Percentiles rank a stretch among this genome's conserved stretches.
Conservation (phyloP, 2,329 filamentous ascomycete genomes). For the Chaetomiaceae sp. region DNA sequence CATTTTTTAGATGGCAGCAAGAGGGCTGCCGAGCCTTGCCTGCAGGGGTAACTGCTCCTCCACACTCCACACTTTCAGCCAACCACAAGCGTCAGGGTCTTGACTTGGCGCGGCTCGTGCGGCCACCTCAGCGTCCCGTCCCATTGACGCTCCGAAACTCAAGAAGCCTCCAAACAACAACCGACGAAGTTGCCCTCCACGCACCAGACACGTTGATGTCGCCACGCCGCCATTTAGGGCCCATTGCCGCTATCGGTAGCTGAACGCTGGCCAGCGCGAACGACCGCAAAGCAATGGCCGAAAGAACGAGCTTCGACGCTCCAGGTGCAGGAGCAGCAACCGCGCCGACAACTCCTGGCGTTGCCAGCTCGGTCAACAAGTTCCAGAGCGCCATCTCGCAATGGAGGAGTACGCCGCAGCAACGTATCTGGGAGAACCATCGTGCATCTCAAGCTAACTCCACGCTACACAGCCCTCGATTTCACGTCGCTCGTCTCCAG, state of each 20-base stretch:
- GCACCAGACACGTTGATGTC: constrained; percentile 9
- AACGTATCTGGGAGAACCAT: neutral
- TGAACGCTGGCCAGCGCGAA: neutral
- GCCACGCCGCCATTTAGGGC: constrained; percentile 1
- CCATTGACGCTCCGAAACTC: neutral
- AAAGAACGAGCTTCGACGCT: constrained; percentile 16
- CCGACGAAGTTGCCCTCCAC: too few relatives aligned
- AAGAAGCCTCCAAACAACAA: neutral
- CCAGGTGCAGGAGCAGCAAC: constrained; percentile 8
- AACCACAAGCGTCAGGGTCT: constrained; percentile 6
- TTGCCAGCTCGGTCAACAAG: constrained; percentile 64
- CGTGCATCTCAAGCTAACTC: constrained; percentile 3
- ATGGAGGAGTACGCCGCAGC: constrained; percentile 72
- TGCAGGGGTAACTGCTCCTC: neutral
- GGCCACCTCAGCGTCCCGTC: constrained; percentile 17
- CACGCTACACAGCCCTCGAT: constrained; percentile 64
- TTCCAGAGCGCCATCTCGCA: constrained; percentile 94
- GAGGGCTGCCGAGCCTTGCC: neutral
- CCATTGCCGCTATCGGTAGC: constrained; percentile 3
- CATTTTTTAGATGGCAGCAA: too few relatives aligned
- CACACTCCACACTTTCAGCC: constrained; percentile 5
- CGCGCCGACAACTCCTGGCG: constrained; percentile 7
- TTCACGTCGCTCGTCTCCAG: constrained; percentile 75
- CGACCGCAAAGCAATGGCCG: constrained; percentile 19
- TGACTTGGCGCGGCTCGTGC: constrained; percentile 6